phyloP scores from a whole-genome alignment of 1,284 basidiomycete species.

The Microbotryum scabiosae region DNA sequence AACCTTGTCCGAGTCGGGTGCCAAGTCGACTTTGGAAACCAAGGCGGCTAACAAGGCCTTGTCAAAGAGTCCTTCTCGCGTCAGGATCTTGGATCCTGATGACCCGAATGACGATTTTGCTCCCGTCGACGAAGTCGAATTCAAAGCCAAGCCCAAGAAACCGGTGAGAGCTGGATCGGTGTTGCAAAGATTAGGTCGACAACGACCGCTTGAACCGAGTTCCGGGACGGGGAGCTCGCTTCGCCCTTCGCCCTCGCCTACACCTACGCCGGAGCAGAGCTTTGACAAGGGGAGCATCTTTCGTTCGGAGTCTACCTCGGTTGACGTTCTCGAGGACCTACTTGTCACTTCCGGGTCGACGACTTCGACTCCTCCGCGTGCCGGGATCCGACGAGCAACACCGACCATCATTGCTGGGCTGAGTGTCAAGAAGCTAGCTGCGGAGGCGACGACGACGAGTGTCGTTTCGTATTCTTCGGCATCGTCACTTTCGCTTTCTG shows the following conservation, averaged over 20 bases:
- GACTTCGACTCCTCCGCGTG: not conserved
- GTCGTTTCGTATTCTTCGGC: not conserved
- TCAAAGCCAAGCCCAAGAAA: conserved; percentile 15
- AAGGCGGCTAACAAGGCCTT: no score
- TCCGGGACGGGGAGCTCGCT: not conserved
- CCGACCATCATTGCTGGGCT: conserved; percentile 14
- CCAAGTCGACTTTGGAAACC: no score
- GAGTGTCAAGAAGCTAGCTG: not conserved
- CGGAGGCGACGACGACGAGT: not conserved
- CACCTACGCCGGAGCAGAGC: conserved; percentile 1
- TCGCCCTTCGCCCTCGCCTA: not conserved
- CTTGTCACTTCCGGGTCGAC: conserved; percentile 7
- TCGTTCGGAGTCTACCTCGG: not conserved
- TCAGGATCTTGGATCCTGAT: conserved; percentile 9
- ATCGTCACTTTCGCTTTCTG: not conserved
- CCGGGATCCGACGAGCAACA: not conserved
- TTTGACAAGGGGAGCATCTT: not conserved
- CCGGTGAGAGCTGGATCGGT: not conserved
- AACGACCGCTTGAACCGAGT: not conserved
- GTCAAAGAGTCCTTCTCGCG: no score
- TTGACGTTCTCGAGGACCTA: conserved; percentile 12
- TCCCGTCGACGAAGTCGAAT: not conserved
- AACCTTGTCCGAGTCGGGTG: no score
- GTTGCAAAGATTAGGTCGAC: conserved; percentile 11
- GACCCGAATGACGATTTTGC: not conserved